phyloP scores from a whole-genome alignment of 1,139 yeast genomes.

The Geotrichum cucujoidarum region DNA sequence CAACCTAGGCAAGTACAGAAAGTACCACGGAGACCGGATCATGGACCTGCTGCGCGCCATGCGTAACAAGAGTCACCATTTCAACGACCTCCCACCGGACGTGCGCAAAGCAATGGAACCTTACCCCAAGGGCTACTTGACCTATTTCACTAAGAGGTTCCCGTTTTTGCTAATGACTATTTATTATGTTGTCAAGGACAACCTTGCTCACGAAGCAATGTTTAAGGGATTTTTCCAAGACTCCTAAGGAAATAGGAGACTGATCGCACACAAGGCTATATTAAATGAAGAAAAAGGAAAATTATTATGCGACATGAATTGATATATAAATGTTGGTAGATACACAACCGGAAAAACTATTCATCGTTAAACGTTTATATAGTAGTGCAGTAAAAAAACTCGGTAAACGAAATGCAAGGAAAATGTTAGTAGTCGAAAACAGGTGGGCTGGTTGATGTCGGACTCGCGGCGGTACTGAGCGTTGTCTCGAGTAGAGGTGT shows the following conservation, averaged over 20 bases:
- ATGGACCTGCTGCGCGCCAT: conserved; percentile 85
- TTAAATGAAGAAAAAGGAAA: not conserved
- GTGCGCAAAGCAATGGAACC: conserved; percentile 62
- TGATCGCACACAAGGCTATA: not conserved
- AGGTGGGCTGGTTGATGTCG: too few relatives aligned
- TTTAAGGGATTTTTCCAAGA: conserved; percentile 49
- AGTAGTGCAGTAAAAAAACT: too few relatives aligned
- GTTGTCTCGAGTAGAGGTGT: too few relatives aligned
- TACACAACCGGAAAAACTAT: too few relatives aligned
- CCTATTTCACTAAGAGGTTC: conserved; percentile 66
- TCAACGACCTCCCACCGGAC: conserved; percentile 72
- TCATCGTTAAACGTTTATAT: too few relatives aligned
- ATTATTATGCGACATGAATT: too few relatives aligned
- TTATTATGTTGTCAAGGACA: conserved; percentile 57
- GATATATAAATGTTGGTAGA: too few relatives aligned
- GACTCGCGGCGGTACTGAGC: too few relatives aligned
- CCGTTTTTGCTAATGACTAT: conserved; percentile 76
- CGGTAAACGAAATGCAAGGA: too few relatives aligned
- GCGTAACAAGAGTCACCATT: conserved; percentile 90
- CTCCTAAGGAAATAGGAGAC: not conserved
- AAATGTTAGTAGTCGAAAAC: too few relatives aligned
- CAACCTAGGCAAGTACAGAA: conserved; percentile 84
- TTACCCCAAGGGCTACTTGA: conserved; percentile 76
- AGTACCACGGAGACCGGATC: conserved; percentile 70
- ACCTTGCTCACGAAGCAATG: conserved; percentile 57